Evolutionary conservation across 139 green algal genomes (phyloP), one percentile per base, ranked within the genome.

Genomic region (Picochlorum sp.): DNA sequence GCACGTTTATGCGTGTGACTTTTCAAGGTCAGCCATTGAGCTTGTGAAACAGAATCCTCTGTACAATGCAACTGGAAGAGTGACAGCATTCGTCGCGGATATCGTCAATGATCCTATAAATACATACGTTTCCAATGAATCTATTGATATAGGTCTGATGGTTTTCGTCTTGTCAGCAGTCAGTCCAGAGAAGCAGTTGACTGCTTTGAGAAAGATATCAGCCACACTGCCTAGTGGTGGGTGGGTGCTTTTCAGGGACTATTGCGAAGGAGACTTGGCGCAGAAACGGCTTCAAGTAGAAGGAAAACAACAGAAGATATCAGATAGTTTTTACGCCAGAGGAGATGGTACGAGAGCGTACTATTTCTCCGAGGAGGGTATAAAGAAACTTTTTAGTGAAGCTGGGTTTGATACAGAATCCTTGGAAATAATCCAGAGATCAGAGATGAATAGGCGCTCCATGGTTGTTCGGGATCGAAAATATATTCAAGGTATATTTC

Each of bases 91-190:
- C 58, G 84, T 94, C 47, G 85, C 84, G 1, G 90, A 97, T 76
- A 68, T 94, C 28, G 2, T 12, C 3, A 72, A 81, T 37, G 33
- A 64, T 14, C 5, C 14, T 7, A 59, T 89, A 33, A 49, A 26
- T 0, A 31, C 33, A 5, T 4, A 57, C 12, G 67, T 84, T 32
- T 58, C 61, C 0, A 8, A 16, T 3, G 64, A 24, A 32, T 43
- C 7, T 5, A 55, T 87, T 1, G 84, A 92, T 40, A 72, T 78
- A 31, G 63, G 54, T 53, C 74, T 63, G 25, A 71, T 86, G 67
- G 61, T 98, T 1, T 98, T 98, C 72, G 86, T 96, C 28, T 73
- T 98, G 40, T 95, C 85, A 0, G 91, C 91, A 1, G 85, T 98
- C 5, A 64, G 77, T 8, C 88, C 84, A 0, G 66, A 77, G 14